A percentile compares a stretch with the other conserved stretches of the same genome.
These are phyloP conservation scores for Agarophyton chilense DNA, from an alignment of 23 red algal species.

Conservation along the genomic window DNA sequence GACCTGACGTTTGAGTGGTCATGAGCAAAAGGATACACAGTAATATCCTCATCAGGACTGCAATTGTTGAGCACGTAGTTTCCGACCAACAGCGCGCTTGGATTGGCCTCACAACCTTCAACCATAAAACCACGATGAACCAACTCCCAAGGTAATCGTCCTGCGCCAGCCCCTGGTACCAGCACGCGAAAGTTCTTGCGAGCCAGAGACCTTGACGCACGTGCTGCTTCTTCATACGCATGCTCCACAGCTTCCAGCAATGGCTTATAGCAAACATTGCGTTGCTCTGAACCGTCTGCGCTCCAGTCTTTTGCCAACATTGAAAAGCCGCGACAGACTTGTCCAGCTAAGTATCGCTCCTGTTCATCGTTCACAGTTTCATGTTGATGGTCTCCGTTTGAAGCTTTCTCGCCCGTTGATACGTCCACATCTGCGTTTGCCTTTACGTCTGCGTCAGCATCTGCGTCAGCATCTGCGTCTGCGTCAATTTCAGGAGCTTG, in stretches of 20 bases:
- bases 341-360: constrained; percentile 21
- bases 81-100: constrained; percentile 66
- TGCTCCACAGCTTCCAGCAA: constrained; percentile 65
- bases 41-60: constrained; percentile 7
- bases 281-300: constrained; percentile 34
- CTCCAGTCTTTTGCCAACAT: constrained; percentile 76
- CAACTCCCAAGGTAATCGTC: constrained; percentile 84
- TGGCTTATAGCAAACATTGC: constrained; percentile 50
- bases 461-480: too few species aligned
- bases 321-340: constrained; percentile 56
- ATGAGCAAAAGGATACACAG: constrained; percentile 80
- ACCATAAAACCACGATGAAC: constrained; percentile 76
- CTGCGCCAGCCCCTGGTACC: constrained; percentile 77
- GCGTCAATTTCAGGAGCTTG: too few species aligned
- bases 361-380: constrained; percentile 1
- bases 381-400: background rate
- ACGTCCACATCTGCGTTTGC: background rate
- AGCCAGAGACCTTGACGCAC: constrained; percentile 15
- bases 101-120: constrained; percentile 72
- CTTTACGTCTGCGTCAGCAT: too few species aligned
- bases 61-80: constrained; percentile 72
- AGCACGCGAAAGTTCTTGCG: constrained; percentile 77
- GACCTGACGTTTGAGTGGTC: constrained; percentile 67
- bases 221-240: constrained; percentile 60
- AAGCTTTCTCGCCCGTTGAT: background rate